These are phyloP conservation scores for Penicillium sp. DNA, from an alignment of 2,329 filamentous ascomycete species.

Conservation along the genomic window DNA sequence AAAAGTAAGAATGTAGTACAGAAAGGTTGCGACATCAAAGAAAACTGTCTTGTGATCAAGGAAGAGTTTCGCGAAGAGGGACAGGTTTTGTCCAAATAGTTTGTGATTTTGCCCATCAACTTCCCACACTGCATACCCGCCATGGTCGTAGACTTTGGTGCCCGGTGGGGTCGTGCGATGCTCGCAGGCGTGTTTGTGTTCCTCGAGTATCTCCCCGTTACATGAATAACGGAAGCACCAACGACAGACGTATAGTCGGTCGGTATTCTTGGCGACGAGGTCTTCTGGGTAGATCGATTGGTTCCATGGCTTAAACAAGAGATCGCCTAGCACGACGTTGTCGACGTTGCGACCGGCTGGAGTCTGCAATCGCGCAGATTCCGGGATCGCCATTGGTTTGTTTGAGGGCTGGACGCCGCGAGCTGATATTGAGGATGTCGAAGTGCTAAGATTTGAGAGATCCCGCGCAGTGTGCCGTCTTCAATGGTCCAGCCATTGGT, in stretches of 20 bases:
- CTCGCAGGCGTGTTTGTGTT: conserved; percentile 53
- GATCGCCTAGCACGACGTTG: conserved; percentile 79
- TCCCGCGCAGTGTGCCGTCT: conserved; percentile 9
- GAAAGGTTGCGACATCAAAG: conserved; percentile 91
- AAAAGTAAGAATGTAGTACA: conserved; percentile 89
- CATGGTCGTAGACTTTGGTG: conserved; percentile 71
- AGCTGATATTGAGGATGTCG: conserved; percentile 1
- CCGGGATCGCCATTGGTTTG: conserved; percentile 32
- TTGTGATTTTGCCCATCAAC: conserved; percentile 85
- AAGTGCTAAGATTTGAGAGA: conserved; percentile 15
- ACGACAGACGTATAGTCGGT: conserved; percentile 79
- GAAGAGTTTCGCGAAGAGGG: conserved; percentile 94
- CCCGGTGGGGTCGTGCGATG: conserved; percentile 61
- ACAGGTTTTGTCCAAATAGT: conserved; percentile 93
- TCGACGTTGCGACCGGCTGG: conserved; percentile 72
- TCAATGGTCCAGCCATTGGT: conserved; percentile 20
- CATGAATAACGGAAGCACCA: conserved; percentile 90
- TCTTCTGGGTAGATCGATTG: conserved; percentile 83
- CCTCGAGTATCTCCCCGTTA: conserved; percentile 38
- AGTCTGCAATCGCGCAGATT: conserved; percentile 29
- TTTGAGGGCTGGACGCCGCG: not conserved
- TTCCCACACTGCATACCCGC: conserved; percentile 84
- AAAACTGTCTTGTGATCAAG: conserved; percentile 98
- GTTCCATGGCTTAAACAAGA: conserved; percentile 88
- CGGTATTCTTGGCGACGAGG: conserved; percentile 51